Conservation (phyloP, 768 basidiomycete genomes). For the Serendipita sp. region DNA sequence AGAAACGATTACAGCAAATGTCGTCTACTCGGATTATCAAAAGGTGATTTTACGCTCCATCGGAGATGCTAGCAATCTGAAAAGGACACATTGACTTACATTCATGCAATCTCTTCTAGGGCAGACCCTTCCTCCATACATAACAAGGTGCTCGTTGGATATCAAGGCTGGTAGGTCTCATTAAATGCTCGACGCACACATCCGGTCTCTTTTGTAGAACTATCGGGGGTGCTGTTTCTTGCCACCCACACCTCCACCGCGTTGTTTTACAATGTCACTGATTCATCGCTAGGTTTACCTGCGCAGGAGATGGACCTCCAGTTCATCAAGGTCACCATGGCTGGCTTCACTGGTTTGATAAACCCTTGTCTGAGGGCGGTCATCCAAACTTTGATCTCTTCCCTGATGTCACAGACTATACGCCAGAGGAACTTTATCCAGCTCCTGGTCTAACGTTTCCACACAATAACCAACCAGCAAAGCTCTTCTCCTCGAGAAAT, state of each 20-base stretch:
- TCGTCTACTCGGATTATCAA: no score
- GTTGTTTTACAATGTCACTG: neutral
- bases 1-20: no score
- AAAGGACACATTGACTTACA: no score
- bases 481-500: slow-evolving; percentile 65
- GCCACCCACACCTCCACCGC: neutral
- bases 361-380: slow-evolving; percentile 47
- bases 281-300: slow-evolving; percentile 41
- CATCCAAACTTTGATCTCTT: slow-evolving; percentile 59
- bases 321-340: slow-evolving; percentile 62
- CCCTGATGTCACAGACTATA: slow-evolving; percentile 62
- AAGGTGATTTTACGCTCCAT: no score
- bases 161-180: slow-evolving; percentile 60
- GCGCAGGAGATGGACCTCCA: slow-evolving; percentile 49
- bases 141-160: slow-evolving; percentile 70
- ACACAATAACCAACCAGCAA: slow-evolving; percentile 29
- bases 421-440: slow-evolving; percentile 49
- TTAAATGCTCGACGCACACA: neutral
- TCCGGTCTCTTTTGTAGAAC: neutral
- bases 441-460: slow-evolving; percentile 46
- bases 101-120: slow-evolving; percentile 17
- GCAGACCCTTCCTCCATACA: slow-evolving; percentile 63
- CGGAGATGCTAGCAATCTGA: no score
- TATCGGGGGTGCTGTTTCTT: no score
- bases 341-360: slow-evolving; percentile 72